Percentiles rank a stretch among this genome's conserved stretches.
Conservation (phyloP, 208 protist species). For the Trypanosoma conorhini region DNA sequence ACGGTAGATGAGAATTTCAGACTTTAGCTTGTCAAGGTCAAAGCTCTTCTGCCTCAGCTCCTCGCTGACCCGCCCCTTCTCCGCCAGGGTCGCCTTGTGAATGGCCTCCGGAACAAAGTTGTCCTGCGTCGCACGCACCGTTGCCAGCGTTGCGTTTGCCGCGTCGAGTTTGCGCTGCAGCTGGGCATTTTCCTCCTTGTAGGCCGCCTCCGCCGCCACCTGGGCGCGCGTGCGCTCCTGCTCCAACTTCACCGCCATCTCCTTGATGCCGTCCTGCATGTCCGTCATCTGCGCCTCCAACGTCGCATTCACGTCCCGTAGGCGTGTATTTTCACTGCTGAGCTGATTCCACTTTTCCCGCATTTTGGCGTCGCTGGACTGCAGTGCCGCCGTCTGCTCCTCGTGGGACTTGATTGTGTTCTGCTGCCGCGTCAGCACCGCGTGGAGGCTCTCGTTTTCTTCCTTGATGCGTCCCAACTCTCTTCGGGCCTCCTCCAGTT, state of each 20-base stretch:
- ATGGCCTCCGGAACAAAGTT: conserved; percentile 70
- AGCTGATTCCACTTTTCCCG: conserved; percentile 49
- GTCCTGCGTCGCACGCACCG: conserved; percentile 33
- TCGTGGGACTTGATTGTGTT: conserved; percentile 65
- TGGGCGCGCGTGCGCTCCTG: conserved; percentile 45
- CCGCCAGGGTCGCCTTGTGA: conserved; percentile 51
- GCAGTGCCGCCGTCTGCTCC: conserved; percentile 48
- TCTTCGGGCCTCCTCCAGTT: conserved; percentile 64
- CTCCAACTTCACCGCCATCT: conserved; percentile 83
- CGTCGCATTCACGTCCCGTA: conserved; percentile 61
- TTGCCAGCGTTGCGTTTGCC: conserved; percentile 39
- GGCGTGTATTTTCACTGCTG: conserved; percentile 57
- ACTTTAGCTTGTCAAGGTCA: conserved; percentile 84
- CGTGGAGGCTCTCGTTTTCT: conserved; percentile 68
- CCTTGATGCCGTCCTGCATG: conserved; percentile 86
- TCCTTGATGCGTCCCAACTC: conserved; percentile 62
- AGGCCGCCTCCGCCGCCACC: conserved; percentile 40
- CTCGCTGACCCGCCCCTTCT: conserved; percentile 51
- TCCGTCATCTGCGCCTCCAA: conserved; percentile 80
- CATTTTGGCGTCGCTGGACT: conserved; percentile 63
- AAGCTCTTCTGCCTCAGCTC: conserved; percentile 45
- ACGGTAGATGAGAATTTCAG: conserved; percentile 86
- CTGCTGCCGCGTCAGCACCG: conserved; percentile 51
- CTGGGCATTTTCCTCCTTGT: conserved; percentile 48
- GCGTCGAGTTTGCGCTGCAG: conserved; percentile 46